These are phyloP conservation scores for Pseudohyphozyma bogoriensis DNA, from an alignment of 768 basidiomycete species.

Conservation along the genomic window DNA sequence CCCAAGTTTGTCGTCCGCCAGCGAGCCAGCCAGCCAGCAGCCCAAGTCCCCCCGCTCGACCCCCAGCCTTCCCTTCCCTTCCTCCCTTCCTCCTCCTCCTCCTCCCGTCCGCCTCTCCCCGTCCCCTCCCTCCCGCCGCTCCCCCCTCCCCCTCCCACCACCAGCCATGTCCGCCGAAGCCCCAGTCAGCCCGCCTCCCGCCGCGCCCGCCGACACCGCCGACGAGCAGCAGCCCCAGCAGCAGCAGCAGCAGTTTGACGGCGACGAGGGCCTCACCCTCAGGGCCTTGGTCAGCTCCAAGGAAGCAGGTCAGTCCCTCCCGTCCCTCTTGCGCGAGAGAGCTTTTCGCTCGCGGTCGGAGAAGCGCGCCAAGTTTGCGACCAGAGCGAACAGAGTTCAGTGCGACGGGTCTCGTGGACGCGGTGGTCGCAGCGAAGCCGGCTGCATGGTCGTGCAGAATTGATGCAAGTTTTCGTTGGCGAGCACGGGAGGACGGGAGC, in stretches of 20 bases:
- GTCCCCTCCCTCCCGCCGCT: neutral
- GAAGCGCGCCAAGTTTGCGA: neutral
- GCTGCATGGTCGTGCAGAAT: neutral
- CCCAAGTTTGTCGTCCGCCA: too few relatives aligned
- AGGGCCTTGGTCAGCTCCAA: conserved; percentile 93
- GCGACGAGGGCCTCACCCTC: conserved; percentile 63
- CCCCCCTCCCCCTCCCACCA: conserved; percentile 6
- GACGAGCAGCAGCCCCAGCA: conserved; percentile 42
- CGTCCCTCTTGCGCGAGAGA: neutral
- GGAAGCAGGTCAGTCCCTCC: conserved; percentile 30
- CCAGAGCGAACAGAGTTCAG: too few relatives aligned
- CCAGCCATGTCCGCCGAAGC: conserved; percentile 2
- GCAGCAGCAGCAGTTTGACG: conserved; percentile 39
- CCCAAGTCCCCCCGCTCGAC: neutral
- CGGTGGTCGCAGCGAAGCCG: too few relatives aligned
- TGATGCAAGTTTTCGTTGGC: neutral
- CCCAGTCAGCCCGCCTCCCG: neutral
- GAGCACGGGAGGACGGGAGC: too few relatives aligned
- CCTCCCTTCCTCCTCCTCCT: conserved; percentile 3
- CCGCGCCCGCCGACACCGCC: neutral
- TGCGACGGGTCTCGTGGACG: too few relatives aligned
- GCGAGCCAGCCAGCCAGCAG: too few relatives aligned
- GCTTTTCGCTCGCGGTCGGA: neutral
- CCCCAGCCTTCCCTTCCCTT: neutral
- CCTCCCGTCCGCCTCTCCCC: conserved; percentile 6